Conservation (phyloP, 2,329 filamentous ascomycete genomes). For the Colletotrichum endophyticum region DNA sequence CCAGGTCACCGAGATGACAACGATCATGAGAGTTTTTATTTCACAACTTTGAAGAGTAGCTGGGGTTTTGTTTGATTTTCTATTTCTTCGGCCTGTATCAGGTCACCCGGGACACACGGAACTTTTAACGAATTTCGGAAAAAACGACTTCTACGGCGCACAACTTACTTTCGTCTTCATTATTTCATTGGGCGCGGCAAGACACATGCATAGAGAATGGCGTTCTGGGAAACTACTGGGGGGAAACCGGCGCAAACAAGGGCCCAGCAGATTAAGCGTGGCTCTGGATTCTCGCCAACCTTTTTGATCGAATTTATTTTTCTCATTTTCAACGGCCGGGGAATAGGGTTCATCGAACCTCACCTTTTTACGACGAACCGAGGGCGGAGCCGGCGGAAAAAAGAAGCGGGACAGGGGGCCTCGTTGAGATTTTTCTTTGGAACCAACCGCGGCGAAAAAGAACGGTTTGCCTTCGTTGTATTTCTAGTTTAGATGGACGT, state of each 20-base stretch:
- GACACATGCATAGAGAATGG: slow-evolving; percentile 17
- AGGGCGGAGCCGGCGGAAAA: neutral
- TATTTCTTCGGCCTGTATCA: too few species aligned
- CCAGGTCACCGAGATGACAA: slow-evolving; percentile 5
- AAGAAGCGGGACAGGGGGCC: neutral
- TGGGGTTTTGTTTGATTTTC: neutral
- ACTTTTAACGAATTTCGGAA: neutral
- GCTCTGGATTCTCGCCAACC: neutral
- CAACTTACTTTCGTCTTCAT: neutral
- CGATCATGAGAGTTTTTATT: neutral
- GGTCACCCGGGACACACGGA: neutral
- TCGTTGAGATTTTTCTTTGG: neutral
- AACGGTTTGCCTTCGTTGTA: slow-evolving; percentile 6
- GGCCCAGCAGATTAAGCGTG: neutral
- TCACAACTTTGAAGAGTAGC: neutral
- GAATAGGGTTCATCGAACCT: neutral
- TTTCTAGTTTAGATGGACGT: slow-evolving; percentile 12
- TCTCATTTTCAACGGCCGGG: neutral
- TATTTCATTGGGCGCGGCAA: neutral
- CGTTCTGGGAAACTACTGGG: neutral
- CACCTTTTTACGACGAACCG: neutral
- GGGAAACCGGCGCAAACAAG: neutral
- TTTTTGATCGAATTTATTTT: neutral
- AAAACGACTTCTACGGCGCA: neutral
- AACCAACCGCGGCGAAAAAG: neutral